phyloP scores from a whole-genome alignment of 2,329 filamentous ascomycete species.

The Aspergillus carbonarius region DNA sequence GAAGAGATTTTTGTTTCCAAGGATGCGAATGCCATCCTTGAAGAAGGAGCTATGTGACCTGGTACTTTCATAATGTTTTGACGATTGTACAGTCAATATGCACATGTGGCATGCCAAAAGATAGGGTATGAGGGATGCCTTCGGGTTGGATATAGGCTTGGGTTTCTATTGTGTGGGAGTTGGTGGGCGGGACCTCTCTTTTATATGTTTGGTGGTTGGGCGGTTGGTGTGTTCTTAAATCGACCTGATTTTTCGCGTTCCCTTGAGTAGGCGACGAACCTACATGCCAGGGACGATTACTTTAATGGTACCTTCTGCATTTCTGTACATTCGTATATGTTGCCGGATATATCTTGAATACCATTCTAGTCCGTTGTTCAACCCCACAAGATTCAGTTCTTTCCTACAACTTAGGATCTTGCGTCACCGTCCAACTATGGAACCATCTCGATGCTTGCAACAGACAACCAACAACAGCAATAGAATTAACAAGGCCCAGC shows the following conservation, averaged over 20 bases:
- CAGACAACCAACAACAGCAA: background rate
- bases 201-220: constrained; percentile 1
- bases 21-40: constrained; percentile 41
- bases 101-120: background rate
- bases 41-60: constrained; percentile 33
- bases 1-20: constrained; percentile 47
- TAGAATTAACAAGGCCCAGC: background rate
- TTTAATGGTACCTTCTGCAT: background rate
- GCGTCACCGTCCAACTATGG: background rate
- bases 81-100: constrained; percentile 10
- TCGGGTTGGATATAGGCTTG: constrained; percentile 11
- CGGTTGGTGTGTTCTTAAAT: background rate
- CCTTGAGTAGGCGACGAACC: background rate
- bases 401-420: background rate
- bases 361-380: background rate
- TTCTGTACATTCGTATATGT: background rate
- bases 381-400: background rate
- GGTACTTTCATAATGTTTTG: background rate
- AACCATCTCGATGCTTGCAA: background rate
- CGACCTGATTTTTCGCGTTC: background rate
- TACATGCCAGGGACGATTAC: background rate
- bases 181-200: constrained; percentile 7
- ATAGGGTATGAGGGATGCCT: constrained; percentile 17
- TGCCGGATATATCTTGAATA: background rate
- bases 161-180: constrained; percentile 17